Conservation (phyloP, 345 rosid species). For the Ailanthus altissimus region DNA sequence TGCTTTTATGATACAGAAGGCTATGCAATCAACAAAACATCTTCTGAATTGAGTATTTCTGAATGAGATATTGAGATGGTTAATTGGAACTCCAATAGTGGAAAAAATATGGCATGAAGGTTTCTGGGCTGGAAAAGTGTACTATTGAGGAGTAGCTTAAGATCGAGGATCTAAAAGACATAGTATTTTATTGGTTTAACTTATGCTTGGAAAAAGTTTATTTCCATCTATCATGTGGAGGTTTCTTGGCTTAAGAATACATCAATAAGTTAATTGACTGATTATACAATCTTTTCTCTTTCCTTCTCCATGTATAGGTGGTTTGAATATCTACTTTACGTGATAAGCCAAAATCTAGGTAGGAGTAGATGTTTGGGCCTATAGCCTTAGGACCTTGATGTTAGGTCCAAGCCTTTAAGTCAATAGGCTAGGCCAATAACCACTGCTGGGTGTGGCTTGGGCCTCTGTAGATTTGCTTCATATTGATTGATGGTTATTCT, state of each 20-base stretch:
- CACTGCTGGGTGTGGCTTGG: background rate
- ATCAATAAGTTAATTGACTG: background rate
- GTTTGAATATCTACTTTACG: background rate
- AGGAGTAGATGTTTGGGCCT: background rate
- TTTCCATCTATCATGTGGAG: background rate
- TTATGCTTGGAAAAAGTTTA: background rate
- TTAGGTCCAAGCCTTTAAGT: background rate
- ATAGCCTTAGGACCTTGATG: conserved; percentile 5
- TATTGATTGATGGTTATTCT: background rate
- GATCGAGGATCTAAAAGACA: background rate
- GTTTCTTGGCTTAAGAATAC: background rate
- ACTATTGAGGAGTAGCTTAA: background rate
- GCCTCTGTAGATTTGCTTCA: background rate
- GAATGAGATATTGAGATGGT: background rate
- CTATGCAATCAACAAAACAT: background rate
- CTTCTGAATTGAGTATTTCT: background rate
- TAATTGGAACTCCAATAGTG: background rate
- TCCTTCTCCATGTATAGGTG: background rate
- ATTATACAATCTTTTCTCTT: background rate
- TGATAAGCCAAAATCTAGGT: background rate
- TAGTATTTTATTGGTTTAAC: background rate
- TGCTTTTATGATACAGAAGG: background rate
- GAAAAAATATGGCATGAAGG: no score
- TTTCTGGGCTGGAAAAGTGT: background rate
- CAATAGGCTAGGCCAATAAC: background rate